Evolutionary conservation across 352 stramenopile genomes (phyloP).

Genomic region (Globisporangium cystogenes): DNA sequence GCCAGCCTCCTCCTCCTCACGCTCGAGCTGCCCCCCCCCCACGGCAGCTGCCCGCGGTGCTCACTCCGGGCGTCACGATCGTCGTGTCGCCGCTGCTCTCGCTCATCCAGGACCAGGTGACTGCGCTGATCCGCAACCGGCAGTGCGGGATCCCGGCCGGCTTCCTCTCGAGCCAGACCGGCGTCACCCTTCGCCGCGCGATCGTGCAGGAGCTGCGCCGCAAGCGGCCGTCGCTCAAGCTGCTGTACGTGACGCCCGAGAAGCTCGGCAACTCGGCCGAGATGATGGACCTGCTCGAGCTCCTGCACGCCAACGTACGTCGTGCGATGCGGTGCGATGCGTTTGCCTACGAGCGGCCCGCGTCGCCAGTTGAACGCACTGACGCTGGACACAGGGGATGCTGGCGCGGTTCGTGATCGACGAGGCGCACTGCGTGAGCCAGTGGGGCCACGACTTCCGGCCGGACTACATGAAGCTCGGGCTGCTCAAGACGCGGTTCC

Average conservation of each 20-base stretch:
- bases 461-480: conserved; percentile 93
- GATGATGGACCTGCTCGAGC: conserved; percentile 63
- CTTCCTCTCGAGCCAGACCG: conserved; percentile 75
- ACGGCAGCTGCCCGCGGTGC: conserved; percentile 50
- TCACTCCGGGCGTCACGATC: conserved; percentile 82
- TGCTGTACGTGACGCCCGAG: conserved; percentile 96
- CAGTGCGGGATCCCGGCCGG: conserved; percentile 55
- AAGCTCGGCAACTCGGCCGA: conserved; percentile 82
- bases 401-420: conserved; percentile 95
- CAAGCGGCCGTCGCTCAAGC: conserved; percentile 53
- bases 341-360: background rate
- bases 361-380: too few species aligned
- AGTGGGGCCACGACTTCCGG: conserved; percentile 89
- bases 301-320: conserved; percentile 37
- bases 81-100: conserved; percentile 93
- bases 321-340: too few species aligned
- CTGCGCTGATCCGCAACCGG: conserved; percentile 60
- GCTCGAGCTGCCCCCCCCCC: too few species aligned
- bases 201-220: conserved; percentile 85
- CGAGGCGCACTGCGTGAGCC: conserved; percentile 86
- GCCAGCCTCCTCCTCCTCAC: too few species aligned
- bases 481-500: conserved; percentile 88
- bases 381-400: conserved; percentile 29
- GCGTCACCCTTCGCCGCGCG: conserved; percentile 47
- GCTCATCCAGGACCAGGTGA: conserved; percentile 94